Conservation (phyloP, 2,329 filamentous ascomycete species). For the Claviceps paspali region DNA sequence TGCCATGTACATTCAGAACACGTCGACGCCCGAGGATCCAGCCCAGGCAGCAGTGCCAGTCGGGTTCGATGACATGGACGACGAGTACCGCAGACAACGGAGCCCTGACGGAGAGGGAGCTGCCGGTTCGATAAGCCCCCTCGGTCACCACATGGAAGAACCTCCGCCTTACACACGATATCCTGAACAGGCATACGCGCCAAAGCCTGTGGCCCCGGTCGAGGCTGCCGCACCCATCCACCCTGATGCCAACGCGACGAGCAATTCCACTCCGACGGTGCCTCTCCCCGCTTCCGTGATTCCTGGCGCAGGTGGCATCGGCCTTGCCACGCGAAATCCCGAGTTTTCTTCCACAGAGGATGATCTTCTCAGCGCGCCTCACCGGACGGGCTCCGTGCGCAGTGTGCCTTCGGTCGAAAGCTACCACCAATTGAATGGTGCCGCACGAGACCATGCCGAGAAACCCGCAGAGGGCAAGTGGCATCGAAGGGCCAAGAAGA, state of each 20-base stretch:
- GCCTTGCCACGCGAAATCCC: slow-evolving; percentile 44
- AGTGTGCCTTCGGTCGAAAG: slow-evolving; percentile 30
- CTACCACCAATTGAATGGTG: slow-evolving; percentile 38
- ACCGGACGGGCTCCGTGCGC: slow-evolving; percentile 29
- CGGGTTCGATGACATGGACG: slow-evolving; percentile 56
- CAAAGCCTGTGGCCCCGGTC: slow-evolving; percentile 15
- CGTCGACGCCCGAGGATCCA: slow-evolving; percentile 38
- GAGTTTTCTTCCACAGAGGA: slow-evolving; percentile 44
- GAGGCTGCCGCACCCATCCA: slow-evolving; percentile 7
- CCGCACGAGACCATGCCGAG: slow-evolving; percentile 28
- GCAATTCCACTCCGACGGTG: neutral
- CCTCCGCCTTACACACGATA: slow-evolving; percentile 85
- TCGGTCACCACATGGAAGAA: slow-evolving; percentile 85
- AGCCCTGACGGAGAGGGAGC: slow-evolving; percentile 72
- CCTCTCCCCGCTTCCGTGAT: slow-evolving; percentile 15
- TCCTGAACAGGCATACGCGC: slow-evolving; percentile 54
- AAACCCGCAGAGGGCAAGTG: slow-evolving; percentile 34
- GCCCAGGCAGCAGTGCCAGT: slow-evolving; percentile 39
- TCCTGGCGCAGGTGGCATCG: slow-evolving; percentile 45
- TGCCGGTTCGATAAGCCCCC: slow-evolving; percentile 73
- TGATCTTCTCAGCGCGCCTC: slow-evolving; percentile 31
- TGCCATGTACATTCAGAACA: slow-evolving; percentile 70
- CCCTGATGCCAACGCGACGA: neutral
- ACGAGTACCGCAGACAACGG: slow-evolving; percentile 54
- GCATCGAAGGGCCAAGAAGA: slow-evolving; percentile 37